Evolutionary conservation across 345 rosid genomes (phyloP), one percentile per base, ranked within the genome.

Genomic region (Salix caprea): DNA sequence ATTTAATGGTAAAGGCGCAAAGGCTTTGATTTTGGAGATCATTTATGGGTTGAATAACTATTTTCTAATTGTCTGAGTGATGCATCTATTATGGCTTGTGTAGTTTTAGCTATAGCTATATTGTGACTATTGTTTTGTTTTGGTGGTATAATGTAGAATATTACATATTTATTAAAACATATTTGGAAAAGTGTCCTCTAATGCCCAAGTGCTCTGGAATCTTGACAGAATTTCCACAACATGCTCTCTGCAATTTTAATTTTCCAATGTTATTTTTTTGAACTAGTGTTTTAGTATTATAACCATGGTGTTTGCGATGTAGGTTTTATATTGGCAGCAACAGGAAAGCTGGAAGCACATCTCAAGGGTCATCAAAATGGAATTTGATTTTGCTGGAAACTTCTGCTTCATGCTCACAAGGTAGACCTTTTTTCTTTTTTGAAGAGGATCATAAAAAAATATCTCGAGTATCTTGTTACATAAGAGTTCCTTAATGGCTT

Each of bases 301-400:
- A 9, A 46, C 54, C 3, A 18, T 69, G 40, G 39, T 69, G 14
- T 76, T 77, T 70, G 78, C 62, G 54, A 67, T 84, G 77, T 82
- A 94, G 98, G 98, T 75, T 84, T 94, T 71, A 87, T 94, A 77
- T 76, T 90, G 86, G 93, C 98, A 26, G 94, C 98, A 39, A 87
- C 83, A 50, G 88, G 87, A 75, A 81, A 90, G 80, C 86, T 91
- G 86, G 90, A 90, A 76, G 80, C 87, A 48, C 85, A 89, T 87
- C 81, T 88, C 50, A 74, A 77, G 67, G 79, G 65, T 52, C 81
- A 62, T 52, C 93, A 83, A 77, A 91, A 91, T 74, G 89, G 91
- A 62, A 71, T 74, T 69, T 87, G 75, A 84, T 80, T 76, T 39
- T 52, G 15, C 30, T 37, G 19, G 61, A 42, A 58, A 13, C 71